Base-by-base conservation (phyloP, 192 early-diverging fungal genomes). In the Helicostylum pulchrum region DNA sequence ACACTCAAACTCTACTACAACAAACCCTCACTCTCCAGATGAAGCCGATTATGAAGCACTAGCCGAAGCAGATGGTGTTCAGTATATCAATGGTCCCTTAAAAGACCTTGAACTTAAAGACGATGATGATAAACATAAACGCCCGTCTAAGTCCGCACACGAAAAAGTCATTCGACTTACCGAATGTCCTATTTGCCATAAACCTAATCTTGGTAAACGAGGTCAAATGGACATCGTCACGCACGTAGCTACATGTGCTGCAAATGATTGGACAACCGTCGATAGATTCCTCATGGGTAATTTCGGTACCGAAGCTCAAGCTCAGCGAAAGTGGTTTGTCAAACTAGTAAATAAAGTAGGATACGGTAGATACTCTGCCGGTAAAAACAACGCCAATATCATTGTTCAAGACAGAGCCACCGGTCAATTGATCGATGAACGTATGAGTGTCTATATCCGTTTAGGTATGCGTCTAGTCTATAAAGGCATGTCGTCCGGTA, bases 401-500 rank as follows among this genome's bases (percentile, higher is more conserved):
- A 84, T 92, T 51, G 85, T 90, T 3, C 84, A 90, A 68, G 86
- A 92, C 56, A 81, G 91, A 12, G 34, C 53, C 34, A 85, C 83
- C 10, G 90, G 90, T 2, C 81, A 80, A 32, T 72, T 91, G 31
- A 56, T 84, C 17, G 90, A 93, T 70, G 92, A 93, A 67, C 83
- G 85, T 51, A 93, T 93, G 76, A 82, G 87, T 20, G 76, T 85
- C 0, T 94, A 90, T 70, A 76, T 94, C 26, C 79, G 90, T 0
- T 74, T 92, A 12, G 92, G 88, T 21, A 91, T 93, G 69, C 85
- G 90, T n/a, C 57, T 93, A 9, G 62, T 93, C 3, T 93, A 92
- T 66, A 85, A 84, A 67, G 85, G 82, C 30, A 79, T 78, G 30
- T 81, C 68, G 11, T 73, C 78, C 32, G 72, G 71, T 21, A 51